Conservation (phyloP, 306 rosid species). For the Malus asiatica region DNA sequence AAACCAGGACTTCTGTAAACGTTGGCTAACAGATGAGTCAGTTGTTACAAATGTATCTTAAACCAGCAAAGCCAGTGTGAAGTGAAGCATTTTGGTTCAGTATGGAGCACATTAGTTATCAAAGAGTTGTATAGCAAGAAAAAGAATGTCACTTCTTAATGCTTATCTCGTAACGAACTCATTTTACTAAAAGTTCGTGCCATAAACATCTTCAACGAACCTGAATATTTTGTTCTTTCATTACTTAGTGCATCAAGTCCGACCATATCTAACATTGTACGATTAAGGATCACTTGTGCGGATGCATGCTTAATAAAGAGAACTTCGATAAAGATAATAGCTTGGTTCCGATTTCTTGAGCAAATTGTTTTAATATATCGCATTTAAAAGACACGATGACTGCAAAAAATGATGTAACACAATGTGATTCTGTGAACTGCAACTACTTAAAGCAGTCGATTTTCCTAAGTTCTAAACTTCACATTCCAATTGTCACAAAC, state of each 20-base stretch:
- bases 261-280: not conserved
- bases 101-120: not conserved
- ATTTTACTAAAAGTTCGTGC: not conserved
- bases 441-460: not conserved
- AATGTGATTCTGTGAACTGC: not conserved
- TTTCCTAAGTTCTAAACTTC: not conserved
- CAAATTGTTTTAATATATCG: not conserved
- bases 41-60: not conserved
- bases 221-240: not conserved
- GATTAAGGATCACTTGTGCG: not conserved
- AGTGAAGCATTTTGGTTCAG: not conserved
- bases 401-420: not conserved
- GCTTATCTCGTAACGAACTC: not conserved
- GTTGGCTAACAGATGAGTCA: not conserved
- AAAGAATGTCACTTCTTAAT: not conserved
- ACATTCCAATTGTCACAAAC: not conserved
- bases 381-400: not conserved
- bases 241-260: not conserved
- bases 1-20: not conserved
- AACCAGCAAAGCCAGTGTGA: not conserved
- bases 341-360: not conserved
- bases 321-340: not conserved
- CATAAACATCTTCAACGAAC: not conserved
- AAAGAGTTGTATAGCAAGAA: not conserved
- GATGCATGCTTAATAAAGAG: too few species aligned